phyloP scores from a whole-genome alignment of 768 basidiomycete genomes.

The Hericium coralloides region DNA sequence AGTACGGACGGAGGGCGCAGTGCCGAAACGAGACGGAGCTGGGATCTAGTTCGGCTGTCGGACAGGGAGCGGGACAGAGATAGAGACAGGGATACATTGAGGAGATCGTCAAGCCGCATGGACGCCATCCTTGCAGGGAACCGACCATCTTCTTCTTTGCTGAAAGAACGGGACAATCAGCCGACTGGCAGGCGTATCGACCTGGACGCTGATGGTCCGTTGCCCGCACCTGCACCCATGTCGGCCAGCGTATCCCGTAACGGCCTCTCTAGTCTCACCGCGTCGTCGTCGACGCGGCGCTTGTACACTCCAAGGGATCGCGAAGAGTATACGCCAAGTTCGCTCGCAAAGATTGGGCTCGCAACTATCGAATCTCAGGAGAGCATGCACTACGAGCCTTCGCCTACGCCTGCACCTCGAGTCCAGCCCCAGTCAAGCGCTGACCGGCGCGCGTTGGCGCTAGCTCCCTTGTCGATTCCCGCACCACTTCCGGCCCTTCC shows the following conservation, averaged over 20 bases:
- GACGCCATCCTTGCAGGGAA: slow-evolving; percentile 10
- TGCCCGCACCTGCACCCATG: neutral
- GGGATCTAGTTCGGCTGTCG: slow-evolving; percentile 27
- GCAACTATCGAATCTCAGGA: slow-evolving; percentile 21
- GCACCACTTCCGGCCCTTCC: slow-evolving; percentile 52
- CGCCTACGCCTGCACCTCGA: slow-evolving; percentile 36
- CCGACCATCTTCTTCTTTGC: slow-evolving; percentile 19
- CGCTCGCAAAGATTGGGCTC: slow-evolving; percentile 10
- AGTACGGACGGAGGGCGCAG: slow-evolving; percentile 32
- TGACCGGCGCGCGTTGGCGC: slow-evolving; percentile 28
- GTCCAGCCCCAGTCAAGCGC: slow-evolving; percentile 23
- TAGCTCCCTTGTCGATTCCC: slow-evolving; percentile 45
- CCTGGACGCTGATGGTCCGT: slow-evolving; percentile 4
- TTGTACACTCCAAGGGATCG: slow-evolving; percentile 52
- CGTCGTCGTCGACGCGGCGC: slow-evolving; percentile 31
- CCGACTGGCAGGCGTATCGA: neutral
- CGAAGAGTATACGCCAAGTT: slow-evolving; percentile 30
- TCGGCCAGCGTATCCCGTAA: slow-evolving; percentile 2
- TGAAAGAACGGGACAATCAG: slow-evolving; percentile 19
- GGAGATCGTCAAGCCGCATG: slow-evolving; percentile 17
- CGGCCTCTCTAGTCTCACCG: slow-evolving; percentile 15
- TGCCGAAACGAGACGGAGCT: slow-evolving; percentile 37
- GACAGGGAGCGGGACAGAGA: neutral
- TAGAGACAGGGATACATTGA: neutral
- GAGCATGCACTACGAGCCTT: slow-evolving; percentile 31